phyloP scores from a whole-genome alignment of 345 rosid genomes.

The Ceriops zippeliana region DNA sequence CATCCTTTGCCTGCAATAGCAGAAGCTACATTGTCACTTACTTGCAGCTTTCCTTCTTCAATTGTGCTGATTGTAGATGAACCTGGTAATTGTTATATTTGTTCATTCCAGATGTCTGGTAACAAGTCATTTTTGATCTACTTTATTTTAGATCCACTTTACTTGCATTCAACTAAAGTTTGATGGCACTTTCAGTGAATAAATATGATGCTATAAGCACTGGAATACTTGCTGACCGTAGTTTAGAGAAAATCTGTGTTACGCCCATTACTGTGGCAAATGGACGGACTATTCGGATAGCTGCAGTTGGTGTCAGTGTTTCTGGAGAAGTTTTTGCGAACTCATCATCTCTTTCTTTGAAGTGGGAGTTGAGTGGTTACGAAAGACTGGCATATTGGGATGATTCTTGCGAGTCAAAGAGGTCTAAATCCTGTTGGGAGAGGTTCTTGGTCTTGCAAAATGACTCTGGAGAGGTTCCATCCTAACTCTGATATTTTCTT shows the following conservation, averaged over 20 bases:
- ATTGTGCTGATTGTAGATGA: slow-evolving; percentile 76
- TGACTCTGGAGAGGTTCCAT: slow-evolving; percentile 72
- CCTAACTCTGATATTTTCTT: slow-evolving; percentile 2
- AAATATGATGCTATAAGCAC: slow-evolving; percentile 49
- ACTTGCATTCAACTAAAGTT: slow-evolving; percentile 21
- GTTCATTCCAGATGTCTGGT: neutral
- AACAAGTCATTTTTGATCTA: neutral
- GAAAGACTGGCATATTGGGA: slow-evolving; percentile 72
- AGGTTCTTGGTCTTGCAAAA: slow-evolving; percentile 69
- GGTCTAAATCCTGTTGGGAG: slow-evolving; percentile 72
- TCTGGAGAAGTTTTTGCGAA: slow-evolving; percentile 82
- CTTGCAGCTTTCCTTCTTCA: slow-evolving; percentile 71
- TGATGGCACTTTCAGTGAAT: slow-evolving; percentile 56
- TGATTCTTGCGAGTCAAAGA: slow-evolving; percentile 44
- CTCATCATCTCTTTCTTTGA: slow-evolving; percentile 76
- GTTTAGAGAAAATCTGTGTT: slow-evolving; percentile 49
- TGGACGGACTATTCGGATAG: slow-evolving; percentile 73
- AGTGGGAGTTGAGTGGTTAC: slow-evolving; percentile 76
- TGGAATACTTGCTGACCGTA: slow-evolving; percentile 55
- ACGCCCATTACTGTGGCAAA: slow-evolving; percentile 78
- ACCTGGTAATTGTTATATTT: slow-evolving; percentile 49
- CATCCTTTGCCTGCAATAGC: slow-evolving; percentile 77
- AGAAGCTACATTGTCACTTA: slow-evolving; percentile 51
- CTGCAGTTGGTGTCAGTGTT: slow-evolving; percentile 67
- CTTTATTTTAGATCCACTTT: slow-evolving; percentile 8